Evolutionary conservation across 2,329 filamentous ascomycete genomes (phyloP).

Genomic region (Fusarium liriodendri): DNA sequence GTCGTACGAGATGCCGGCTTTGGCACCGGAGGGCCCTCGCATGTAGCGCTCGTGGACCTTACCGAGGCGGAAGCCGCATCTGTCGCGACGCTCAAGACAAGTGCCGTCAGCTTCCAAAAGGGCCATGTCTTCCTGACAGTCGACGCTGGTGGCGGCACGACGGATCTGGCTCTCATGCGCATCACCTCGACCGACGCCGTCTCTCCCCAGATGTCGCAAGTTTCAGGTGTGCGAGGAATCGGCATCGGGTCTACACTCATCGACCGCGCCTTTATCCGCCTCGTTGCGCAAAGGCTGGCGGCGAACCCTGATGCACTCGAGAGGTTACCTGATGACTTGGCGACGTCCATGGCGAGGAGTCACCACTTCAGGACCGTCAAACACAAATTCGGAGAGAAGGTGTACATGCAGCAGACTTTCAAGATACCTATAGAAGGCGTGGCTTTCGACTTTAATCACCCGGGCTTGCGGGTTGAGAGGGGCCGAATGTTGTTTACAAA

Average conservation of each 20-base stretch:
- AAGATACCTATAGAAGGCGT: slow-evolving; percentile 56
- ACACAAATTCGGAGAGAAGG: slow-evolving; percentile 40
- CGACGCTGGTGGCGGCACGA: neutral
- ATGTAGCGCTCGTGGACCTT: neutral
- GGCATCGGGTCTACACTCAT: slow-evolving; percentile 59
- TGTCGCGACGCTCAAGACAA: neutral
- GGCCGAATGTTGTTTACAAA: slow-evolving; percentile 52
- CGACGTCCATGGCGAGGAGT: slow-evolving; percentile 49
- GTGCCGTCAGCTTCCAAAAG: neutral
- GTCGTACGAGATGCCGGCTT: neutral
- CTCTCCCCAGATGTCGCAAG: neutral
- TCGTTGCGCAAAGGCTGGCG: slow-evolving; percentile 51
- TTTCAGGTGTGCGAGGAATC: slow-evolving; percentile 25
- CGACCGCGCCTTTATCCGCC: slow-evolving; percentile 52
- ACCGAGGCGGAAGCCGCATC: neutral
- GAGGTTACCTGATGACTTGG: slow-evolving; percentile 51
- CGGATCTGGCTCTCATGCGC: neutral
- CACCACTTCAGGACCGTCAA: slow-evolving; percentile 48
- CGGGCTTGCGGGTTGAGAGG: slow-evolving; percentile 50
- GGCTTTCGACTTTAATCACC: slow-evolving; percentile 51
- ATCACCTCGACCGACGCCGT: neutral
- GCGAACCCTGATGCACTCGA: slow-evolving; percentile 51
- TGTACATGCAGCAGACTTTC: slow-evolving; percentile 53
- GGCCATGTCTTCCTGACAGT: neutral
- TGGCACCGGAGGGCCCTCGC: neutral